Evolutionary conservation across 2,329 filamentous ascomycete genomes (phyloP).

Genomic region (Incumbomyces lentus): DNA sequence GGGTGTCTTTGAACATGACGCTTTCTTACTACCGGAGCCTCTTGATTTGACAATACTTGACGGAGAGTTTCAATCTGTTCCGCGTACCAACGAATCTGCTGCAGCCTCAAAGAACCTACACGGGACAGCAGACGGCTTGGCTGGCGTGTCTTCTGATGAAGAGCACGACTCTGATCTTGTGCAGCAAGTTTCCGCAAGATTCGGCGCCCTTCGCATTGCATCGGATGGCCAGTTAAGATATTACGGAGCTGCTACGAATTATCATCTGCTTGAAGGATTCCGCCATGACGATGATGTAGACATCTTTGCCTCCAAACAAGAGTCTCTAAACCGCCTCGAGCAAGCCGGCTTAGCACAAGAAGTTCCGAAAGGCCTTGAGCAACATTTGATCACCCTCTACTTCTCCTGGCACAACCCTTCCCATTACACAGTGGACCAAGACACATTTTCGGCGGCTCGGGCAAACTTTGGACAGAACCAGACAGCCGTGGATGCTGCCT

Average conservation of each 20-base stretch:
- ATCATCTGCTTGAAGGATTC: slow-evolving; percentile 32
- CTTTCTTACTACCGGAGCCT: background rate
- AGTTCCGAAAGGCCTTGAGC: slow-evolving; percentile 32
- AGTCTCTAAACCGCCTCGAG: background rate
- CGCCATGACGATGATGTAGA: slow-evolving; percentile 32
- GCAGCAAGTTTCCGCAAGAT: slow-evolving; percentile 15
- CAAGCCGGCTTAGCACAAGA: slow-evolving; percentile 32
- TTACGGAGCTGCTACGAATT: slow-evolving; percentile 36
- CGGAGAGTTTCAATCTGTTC: background rate
- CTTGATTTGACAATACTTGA: background rate
- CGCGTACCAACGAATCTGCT: background rate
- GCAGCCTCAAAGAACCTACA: background rate
- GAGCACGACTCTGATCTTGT: background rate
- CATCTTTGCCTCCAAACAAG: slow-evolving; percentile 17
- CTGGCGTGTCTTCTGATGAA: background rate
- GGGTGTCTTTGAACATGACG: background rate
- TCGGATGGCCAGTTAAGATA: slow-evolving; percentile 35
- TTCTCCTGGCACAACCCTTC: slow-evolving; percentile 41
- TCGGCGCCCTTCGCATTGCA: slow-evolving; percentile 35
- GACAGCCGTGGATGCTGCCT: background rate
- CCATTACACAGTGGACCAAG: slow-evolving; percentile 35
- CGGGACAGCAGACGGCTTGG: background rate
- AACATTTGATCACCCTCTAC: slow-evolving; percentile 36
- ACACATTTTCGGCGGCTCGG: slow-evolving; percentile 27
- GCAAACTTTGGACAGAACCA: slow-evolving; percentile 16